Conservation (phyloP, 441 rosid species). For the Gossypium davidsonii region DNA sequence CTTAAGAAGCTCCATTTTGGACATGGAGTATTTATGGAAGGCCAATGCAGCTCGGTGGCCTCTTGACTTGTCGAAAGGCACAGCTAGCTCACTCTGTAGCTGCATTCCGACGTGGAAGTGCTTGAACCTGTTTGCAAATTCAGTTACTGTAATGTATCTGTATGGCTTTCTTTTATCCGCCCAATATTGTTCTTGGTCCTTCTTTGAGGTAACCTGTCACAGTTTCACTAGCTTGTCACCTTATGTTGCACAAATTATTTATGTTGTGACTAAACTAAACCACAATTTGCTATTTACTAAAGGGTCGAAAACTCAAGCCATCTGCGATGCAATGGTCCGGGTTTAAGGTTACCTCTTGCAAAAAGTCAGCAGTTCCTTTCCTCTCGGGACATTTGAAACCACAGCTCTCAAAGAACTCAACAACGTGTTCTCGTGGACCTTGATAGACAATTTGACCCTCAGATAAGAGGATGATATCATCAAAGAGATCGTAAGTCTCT, state of each 20-base stretch:
- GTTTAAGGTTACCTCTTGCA: slow-evolving; percentile 63
- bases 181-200: slow-evolving; percentile 93
- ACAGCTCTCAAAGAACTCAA: slow-evolving; percentile 64
- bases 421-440: slow-evolving; percentile 65
- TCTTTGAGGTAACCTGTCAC: slow-evolving; percentile 72
- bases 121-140: slow-evolving; percentile 55
- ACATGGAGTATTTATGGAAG: slow-evolving; percentile 50
- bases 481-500: slow-evolving; percentile 84
- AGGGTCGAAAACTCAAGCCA: not conserved
- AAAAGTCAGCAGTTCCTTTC: slow-evolving; percentile 86
- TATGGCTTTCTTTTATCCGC: slow-evolving; percentile 45
- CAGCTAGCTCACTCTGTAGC: slow-evolving; percentile 48
- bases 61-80: slow-evolving; percentile 46
- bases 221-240: not conserved
- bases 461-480: slow-evolving; percentile 64
- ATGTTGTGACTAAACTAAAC: not conserved
- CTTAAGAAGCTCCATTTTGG: slow-evolving; percentile 53
- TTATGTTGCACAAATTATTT: not conserved
- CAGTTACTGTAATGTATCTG: slow-evolving; percentile 51
- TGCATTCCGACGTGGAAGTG: slow-evolving; percentile 57
- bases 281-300: not conserved
- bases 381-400: slow-evolving; percentile 87
- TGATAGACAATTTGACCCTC: slow-evolving; percentile 80
- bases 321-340: not conserved
- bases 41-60: slow-evolving; percentile 70